phyloP scores from a whole-genome alignment of 2,329 filamentous ascomycete species.

The Albifimbria verrucaria region DNA sequence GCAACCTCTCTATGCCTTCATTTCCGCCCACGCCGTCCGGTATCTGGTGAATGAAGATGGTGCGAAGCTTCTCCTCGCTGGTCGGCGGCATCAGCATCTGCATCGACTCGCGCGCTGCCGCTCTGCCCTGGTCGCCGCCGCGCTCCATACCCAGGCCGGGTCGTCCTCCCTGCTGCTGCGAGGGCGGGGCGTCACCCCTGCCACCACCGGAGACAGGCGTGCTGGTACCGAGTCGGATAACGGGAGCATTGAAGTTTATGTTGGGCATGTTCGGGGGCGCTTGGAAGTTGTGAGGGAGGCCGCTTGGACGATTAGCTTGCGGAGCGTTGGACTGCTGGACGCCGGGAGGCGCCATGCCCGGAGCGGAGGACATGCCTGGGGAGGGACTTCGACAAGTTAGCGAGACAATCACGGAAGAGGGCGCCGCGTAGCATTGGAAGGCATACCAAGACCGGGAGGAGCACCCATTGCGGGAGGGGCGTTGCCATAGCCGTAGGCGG shows the following conservation, averaged over 20 bases:
- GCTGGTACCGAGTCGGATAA: slow-evolving; percentile 88
- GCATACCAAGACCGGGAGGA: slow-evolving; percentile 78
- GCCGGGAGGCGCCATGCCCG: slow-evolving; percentile 76
- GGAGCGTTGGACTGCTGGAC: slow-evolving; percentile 71
- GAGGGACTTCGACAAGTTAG: slow-evolving; percentile 56
- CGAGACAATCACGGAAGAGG: slow-evolving; percentile 2
- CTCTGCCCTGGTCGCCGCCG: slow-evolving; percentile 63
- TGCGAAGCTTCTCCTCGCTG: slow-evolving; percentile 85
- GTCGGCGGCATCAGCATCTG: slow-evolving; percentile 77
- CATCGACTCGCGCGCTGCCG: slow-evolving; percentile 64
- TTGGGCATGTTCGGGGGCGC: slow-evolving; percentile 89
- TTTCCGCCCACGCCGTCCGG: slow-evolving; percentile 76
- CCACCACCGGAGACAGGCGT: slow-evolving; percentile 50
- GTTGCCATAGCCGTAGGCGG: slow-evolving; percentile 67
- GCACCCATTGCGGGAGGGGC: slow-evolving; percentile 67
- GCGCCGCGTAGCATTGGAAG: background rate
- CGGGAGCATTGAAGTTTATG: slow-evolving; percentile 96
- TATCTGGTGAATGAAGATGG: slow-evolving; percentile 85
- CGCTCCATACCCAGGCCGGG: slow-evolving; percentile 59
- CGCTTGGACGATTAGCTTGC: slow-evolving; percentile 76
- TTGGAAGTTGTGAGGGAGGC: slow-evolving; percentile 80
- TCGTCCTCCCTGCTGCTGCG: slow-evolving; percentile 33
- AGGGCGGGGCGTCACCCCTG: slow-evolving; percentile 38
- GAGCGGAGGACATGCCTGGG: slow-evolving; percentile 76
- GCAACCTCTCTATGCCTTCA: slow-evolving; percentile 72